Evolutionary conservation across 306 rosid species (phyloP), one percentile per base, ranked within the genome.

Genomic region (Potentilla sterilis): DNA sequence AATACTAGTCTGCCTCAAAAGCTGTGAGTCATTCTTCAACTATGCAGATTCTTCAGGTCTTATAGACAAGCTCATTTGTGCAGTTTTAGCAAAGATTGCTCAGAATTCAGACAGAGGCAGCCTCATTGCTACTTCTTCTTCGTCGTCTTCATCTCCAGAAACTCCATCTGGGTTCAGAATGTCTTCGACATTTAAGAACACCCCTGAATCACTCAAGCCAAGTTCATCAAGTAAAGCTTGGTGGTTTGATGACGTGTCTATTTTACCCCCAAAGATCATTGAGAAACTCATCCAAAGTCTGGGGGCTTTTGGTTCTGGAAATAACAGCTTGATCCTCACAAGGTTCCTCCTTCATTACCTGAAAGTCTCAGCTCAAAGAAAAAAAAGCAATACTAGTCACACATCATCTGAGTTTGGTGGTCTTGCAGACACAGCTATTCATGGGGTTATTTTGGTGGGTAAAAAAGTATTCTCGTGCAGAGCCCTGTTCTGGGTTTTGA

Each of bases 211-310:
- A n/a, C 65, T 55, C 59, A 86, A 82, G 78, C 79, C 80, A 48
- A 78, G 12, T 57, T 72, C 83, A 34, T 66, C 86, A 12, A 85
- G 66, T 77, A 88, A 83, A 78, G 83, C 82, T 3, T 88, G 96
- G 96, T 92, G 98, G 98, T 90, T 90, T 74, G 79, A 90, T 38
- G 98, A 92, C 70, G 75, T 92, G 83, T 61, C 90, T 41, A 46
- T 75, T 75, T 83, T 92, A 37, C 83, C 93, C 2, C 93, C 89
- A 44, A 79, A 80, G 76, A 84, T 92, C 41, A 85, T 92, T 75
- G 92, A 83, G 64, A 90, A 77, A 72, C 74, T 92, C 24, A 70
- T 90, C 38, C 74, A 77, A 32, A 73, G 78, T 28, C 71, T 86
- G 74, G 92, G 87, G 40, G 85, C 87, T 40, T 87, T 78, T 44